Evolutionary conservation across 129 eudicot species (phyloP), one percentile per base, ranked within the genome.

Genomic region (carrot (Daucus carota)): DNA sequence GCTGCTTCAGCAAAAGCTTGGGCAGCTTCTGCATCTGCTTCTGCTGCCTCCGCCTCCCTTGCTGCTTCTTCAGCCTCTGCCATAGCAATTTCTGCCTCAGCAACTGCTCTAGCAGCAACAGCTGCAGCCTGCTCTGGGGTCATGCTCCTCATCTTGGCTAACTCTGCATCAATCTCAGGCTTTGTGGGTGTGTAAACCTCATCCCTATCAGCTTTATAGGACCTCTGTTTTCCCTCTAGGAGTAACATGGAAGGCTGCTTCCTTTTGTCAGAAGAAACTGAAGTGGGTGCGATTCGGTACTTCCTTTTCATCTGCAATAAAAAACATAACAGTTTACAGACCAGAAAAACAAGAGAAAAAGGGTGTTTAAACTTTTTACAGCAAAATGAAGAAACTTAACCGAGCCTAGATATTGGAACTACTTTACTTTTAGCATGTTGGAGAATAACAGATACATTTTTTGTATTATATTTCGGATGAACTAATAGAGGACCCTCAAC

Each of bases 1-100:
- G 99, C 99, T 38, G 97, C 99, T 52, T 91, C 97, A 8, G 99
- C 99, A 89, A 87, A 89, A 44, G 93, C 94, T 83, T 91, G 93
- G 42, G 97, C 97, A 14, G 96, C 93, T 81, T 91, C 96, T 18
- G 99, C 99, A 77, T 94, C 97, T 74, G 97, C 98, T 73, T 93
- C 98, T 12, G 98, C 98, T 29, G 92, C 98, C 83, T 90, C 98
- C 10, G 98, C 98, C 82, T 87, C 96, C 85, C 90, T 84, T 72
- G 93, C 93, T 13, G 99, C 97, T 76, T 89, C 97, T 86, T 91
- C 97, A 46, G 97, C 99, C 80, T 91, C 97, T 80, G 94, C 94
- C 69, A 94, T 86, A 76, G 99, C 98, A 45, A 92, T 90, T 85
- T 93, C 99, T 24, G 97, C 97, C 87, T 91, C 99, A 33, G 94